Evolutionary conservation across 108 stramenopile species (phyloP).

Genomic region (Cyclotella choctawhatcheeana): DNA sequence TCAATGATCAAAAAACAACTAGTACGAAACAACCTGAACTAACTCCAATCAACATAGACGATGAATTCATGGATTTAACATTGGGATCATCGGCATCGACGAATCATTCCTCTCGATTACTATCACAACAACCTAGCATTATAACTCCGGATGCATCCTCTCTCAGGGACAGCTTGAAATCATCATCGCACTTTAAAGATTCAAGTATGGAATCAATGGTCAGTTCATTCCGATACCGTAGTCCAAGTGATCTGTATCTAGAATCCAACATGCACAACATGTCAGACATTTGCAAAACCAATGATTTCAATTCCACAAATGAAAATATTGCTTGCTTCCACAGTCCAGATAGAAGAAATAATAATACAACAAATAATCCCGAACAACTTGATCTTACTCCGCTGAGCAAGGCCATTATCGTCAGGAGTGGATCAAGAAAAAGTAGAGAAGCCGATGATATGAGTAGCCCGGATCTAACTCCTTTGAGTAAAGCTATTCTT

Average conservation of each 20-base stretch:
- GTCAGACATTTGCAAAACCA: too few relatives aligned
- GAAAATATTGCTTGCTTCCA: too few relatives aligned
- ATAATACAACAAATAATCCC: not conserved
- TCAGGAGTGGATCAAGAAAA: not conserved
- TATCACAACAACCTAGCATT: not conserved
- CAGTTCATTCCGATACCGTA: too few relatives aligned
- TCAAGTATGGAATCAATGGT: not conserved
- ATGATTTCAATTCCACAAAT: too few relatives aligned
- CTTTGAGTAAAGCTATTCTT: not conserved
- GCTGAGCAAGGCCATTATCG: constrained; percentile 2
- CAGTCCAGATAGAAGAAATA: too few relatives aligned
- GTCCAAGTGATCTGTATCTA: too few relatives aligned
- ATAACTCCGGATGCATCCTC: not conserved
- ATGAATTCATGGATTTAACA: constrained; percentile 17
- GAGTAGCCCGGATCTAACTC: not conserved
- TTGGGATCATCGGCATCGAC: too few relatives aligned
- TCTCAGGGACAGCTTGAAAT: not conserved
- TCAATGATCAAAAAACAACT: not conserved
- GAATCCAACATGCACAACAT: too few relatives aligned
- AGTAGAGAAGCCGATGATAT: too few relatives aligned
- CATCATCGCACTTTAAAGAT: not conserved
- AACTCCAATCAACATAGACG: not conserved
- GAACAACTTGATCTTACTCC: not conserved
- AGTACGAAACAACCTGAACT: not conserved
- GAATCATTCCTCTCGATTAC: too few relatives aligned